Base-by-base conservation (phyloP, 129 eudicot species). In the Ambrosia trifida region DNA sequence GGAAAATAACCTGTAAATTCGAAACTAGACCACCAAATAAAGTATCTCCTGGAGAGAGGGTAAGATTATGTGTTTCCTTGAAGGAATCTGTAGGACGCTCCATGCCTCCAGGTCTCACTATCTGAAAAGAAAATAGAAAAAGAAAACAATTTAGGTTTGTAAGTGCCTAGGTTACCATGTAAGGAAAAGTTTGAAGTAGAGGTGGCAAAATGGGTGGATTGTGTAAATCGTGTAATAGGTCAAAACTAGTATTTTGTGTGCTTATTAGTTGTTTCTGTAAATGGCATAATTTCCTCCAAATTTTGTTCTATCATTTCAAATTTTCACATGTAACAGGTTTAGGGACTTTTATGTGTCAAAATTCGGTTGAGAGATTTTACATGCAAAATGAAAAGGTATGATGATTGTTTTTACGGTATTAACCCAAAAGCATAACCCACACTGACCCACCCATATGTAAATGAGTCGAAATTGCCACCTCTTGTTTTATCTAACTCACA, bases 21-120 rank as follows among this genome's bases (percentile, higher is more conserved):
- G 98, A 93, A 52, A 93, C 98, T 78, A 69, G 89, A 74, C 98
- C 98, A 50, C 98, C 96, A 80, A 93, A 89, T 78, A 93, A 82
- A 78, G 96, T 89, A 72, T 93, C 98, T 69, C 84, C 96, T 13
- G 50, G 72, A 56, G 95, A 85, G 51, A 93, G 89, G 16, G 87
- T 80, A 45, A 93, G 56, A 70, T 93, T 93, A 79, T 93, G 98
- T 68, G 98, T 93, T 83, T 89, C 90, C 81, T 93, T 93, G 84
- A 64, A 93, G 70, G 96, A 81, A 84, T 93, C 98, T 41, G 98
- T 93, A 50, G 98, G 98, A 24, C 96, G 89, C 80, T 93, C 98
- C 98, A 93, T 93, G 11, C 98, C 98, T 59, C 98, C 98, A 54
- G 98, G 98, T 51, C 96, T 93, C 70, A 93, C 98, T 77, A 93